phyloP scores from a whole-genome alignment of 2,329 filamentous ascomycete species.

The Fusarium nanum region DNA sequence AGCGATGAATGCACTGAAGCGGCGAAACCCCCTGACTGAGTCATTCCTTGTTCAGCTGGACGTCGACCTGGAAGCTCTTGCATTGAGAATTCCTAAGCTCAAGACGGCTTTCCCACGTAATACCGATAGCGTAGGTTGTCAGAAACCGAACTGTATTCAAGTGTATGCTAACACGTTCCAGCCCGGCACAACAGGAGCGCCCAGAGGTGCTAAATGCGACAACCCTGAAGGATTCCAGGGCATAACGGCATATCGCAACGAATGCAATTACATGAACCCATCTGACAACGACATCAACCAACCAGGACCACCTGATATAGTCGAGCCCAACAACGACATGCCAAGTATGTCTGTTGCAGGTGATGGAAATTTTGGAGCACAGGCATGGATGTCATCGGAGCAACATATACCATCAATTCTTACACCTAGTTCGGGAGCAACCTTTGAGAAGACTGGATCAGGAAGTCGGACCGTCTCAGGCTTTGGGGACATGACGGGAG shows the following conservation, averaged over 20 bases:
- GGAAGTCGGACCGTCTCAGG: conserved; percentile 47
- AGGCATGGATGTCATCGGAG: conserved; percentile 56
- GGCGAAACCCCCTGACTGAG: conserved; percentile 89
- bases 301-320: conserved; percentile 52
- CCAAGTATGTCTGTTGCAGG: conserved; percentile 37
- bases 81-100: conserved; percentile 69
- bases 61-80: conserved; percentile 84
- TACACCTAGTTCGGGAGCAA: conserved; percentile 50
- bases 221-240: conserved; percentile 54
- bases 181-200: conserved; percentile 43
- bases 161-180: conserved; percentile 42
- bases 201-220: conserved; percentile 48
- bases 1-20: conserved; percentile 90
- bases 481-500: conserved; percentile 59
- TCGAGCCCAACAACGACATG: conserved; percentile 50
- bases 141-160: neutral
- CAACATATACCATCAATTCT: conserved; percentile 53
- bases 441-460: conserved; percentile 51
- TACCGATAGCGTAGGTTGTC: conserved; percentile 61
- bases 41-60: conserved; percentile 95
- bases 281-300: conserved; percentile 55
- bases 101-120: conserved; percentile 66
- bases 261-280: conserved; percentile 58
- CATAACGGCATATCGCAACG: conserved; percentile 58
- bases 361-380: conserved; percentile 47